phyloP scores from a whole-genome alignment of 129 eudicot genomes.

The Escallonia rubra region DNA sequence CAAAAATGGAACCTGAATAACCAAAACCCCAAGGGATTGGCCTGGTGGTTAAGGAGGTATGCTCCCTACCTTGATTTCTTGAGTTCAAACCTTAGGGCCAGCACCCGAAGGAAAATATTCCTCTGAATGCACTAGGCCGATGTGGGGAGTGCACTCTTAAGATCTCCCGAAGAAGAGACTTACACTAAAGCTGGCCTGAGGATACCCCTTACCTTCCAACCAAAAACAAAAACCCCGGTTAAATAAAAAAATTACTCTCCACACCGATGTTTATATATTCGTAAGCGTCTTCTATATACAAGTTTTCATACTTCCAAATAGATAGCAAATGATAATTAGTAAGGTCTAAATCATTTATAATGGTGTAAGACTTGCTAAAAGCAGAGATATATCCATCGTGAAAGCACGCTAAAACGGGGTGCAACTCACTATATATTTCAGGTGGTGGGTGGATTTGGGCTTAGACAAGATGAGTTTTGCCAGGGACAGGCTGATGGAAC shows the following conservation, averaged over 20 bases:
- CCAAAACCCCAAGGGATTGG: neutral
- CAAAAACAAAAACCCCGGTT: no score
- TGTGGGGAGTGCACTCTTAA: no score
- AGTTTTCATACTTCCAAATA: no score
- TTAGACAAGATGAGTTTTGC: neutral
- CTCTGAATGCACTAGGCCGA: no score
- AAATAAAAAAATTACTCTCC: neutral
- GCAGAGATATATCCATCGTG: no score
- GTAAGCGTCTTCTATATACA: neutral
- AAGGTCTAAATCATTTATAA: no score
- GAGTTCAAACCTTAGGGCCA: neutral
- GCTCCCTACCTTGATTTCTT: no score
- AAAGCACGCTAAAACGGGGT: no score
- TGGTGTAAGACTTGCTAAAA: neutral
- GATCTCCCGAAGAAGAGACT: no score
- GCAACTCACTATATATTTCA: neutral
- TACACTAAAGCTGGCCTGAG: no score
- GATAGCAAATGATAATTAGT: neutral
- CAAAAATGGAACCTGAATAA: neutral
- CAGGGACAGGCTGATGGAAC: conserved; percentile 1
- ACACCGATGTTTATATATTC: neutral
- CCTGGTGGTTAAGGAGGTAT: neutral
- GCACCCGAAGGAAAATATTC: no score
- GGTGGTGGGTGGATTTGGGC: conserved; percentile 2
- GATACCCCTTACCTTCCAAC: no score